Base-by-base conservation (phyloP, 345 rosid species). In the Nasturtium officinale region DNA sequence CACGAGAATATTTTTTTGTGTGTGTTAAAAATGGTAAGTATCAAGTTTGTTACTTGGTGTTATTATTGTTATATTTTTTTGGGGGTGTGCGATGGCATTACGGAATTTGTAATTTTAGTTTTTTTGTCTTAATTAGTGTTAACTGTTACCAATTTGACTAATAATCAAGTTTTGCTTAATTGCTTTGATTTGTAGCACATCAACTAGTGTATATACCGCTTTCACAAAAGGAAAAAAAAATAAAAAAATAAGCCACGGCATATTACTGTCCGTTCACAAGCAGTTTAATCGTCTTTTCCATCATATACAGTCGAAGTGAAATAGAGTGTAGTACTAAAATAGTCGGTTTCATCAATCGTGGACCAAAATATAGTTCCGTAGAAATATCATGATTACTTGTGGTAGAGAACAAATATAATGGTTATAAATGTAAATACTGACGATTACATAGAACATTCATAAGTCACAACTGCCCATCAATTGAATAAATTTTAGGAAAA, bases 391-490 rank as follows among this genome's bases (percentile, higher is more conserved):
- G 20, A 30, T 74, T 38, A 32, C 37, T 58, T 74, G 73, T 67
- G 23, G 62, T 69, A 61, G 69, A 75, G 57, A 61, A 58, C 23
- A 32, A 46, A 68, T 29, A 45, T 35, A 37, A 58, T 74, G 67
- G 58, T 38, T 25, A 56, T 61, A 61, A 62, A 62, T 75, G 54
- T 75, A 32, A n/a, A 23, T 61, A 51, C 70, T 69, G 59, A 61
- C 51, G 11, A 68, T 43, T 53, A 43, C 42, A 68, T 75, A 42
- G 33, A 35, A 65, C 78, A 67, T 59, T 75, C 28, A 60, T 18
- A 16, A 52, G 23, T 16, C 23, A 75, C 69, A 61, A 43, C 67
- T 71, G 48, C 35, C 67, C 38, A 59, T 75, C 68, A 32, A 61
- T 61, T 52, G 61, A 43, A 52, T 61, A 29, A 5, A 32, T 20